These are phyloP conservation scores for Pseudogymnoascus sp. DNA, from an alignment of 2,329 filamentous ascomycete species.

Conservation along the genomic window DNA sequence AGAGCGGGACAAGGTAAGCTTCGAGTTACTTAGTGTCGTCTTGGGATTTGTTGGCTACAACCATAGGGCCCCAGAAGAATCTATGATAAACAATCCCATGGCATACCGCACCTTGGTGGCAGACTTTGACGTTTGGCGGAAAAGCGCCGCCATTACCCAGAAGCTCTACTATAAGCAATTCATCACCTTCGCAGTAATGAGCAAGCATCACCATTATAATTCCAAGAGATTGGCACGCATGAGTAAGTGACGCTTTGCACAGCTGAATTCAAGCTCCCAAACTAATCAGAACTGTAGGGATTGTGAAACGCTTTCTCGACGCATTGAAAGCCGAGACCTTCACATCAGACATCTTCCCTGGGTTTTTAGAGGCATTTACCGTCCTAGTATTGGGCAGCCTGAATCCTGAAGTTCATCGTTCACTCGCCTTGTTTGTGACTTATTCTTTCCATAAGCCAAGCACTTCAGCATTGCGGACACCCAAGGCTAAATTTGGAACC, in stretches of 20 bases:
- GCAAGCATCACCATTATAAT: constrained; percentile 90
- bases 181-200: constrained; percentile 76
- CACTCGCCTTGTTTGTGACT: constrained; percentile 85
- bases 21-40: constrained; percentile 67
- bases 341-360: constrained; percentile 61
- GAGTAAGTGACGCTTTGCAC: constrained; percentile 54
- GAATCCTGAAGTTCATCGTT: constrained; percentile 77
- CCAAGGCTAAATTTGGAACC: constrained; percentile 42
- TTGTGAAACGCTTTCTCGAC: constrained; percentile 84
- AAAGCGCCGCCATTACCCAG: constrained; percentile 68
- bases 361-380: constrained; percentile 74
- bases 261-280: constrained; percentile 14
- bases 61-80: constrained; percentile 70
- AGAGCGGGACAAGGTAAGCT: constrained; percentile 49
- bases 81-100: constrained; percentile 90
- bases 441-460: constrained; percentile 69
- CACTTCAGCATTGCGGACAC: constrained; percentile 45
- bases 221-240: constrained; percentile 79
- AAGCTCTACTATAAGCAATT: constrained; percentile 93
- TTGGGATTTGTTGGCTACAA: constrained; percentile 87
- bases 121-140: constrained; percentile 89
- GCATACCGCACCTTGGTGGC: constrained; percentile 89
- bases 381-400: constrained; percentile 74
- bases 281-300: constrained; percentile 48
- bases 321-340: constrained; percentile 82